Evolutionary conservation across 306 rosid genomes (phyloP), one percentile per base, ranked within the genome.

Genomic region (Cicer pinnatifidum): DNA sequence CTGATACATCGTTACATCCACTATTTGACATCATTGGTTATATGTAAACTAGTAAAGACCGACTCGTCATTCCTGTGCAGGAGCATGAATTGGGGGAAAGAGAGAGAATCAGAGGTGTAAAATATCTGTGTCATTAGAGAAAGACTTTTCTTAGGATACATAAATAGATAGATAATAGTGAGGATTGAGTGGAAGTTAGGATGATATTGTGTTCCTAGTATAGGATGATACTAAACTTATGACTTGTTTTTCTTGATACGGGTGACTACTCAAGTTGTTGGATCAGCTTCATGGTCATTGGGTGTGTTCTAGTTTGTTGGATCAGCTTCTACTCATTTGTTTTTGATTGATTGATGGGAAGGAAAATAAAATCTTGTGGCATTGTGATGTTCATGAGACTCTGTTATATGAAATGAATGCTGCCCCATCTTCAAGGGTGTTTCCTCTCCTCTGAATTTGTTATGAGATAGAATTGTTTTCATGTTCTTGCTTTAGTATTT

Each of bases 321-420:
- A 48, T 74, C n/a, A 63, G 64, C 2, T 63, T 63, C 35, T 75
- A 50, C 11, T 51, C 15, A 38, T 52, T 35, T 39, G 16, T 50
- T 19, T 52, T 53, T n/a, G 45, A n/a, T 38, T 11, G 45, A 52
- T 64, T 75, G 54, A 20, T 65, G 6, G 13, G 19, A 48, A 47
- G 57, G 46, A 40, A 75, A 66, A 9, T 23, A 1, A 23, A 59
- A 23, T 75, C 11, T 51, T 69, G 57, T 53, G 66, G 66, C 66
- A 63, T 38, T 75, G 4, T 47, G 52, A 15, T 74, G 33, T 16
- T 11, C 28, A 8, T 11, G 28, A 13, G 43, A 12, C 11, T 50
- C 33, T 62, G 53, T 6, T 17, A 67, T 9, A 17, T 15, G 17
- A 38, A 61, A 38, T 11, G 43, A 64, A 64, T 64, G 64, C 4